Evolutionary conservation across 1,139 yeast species (phyloP), one percentile per base, ranked within the genome.

Genomic region (Nakaseomyces sp.): DNA sequence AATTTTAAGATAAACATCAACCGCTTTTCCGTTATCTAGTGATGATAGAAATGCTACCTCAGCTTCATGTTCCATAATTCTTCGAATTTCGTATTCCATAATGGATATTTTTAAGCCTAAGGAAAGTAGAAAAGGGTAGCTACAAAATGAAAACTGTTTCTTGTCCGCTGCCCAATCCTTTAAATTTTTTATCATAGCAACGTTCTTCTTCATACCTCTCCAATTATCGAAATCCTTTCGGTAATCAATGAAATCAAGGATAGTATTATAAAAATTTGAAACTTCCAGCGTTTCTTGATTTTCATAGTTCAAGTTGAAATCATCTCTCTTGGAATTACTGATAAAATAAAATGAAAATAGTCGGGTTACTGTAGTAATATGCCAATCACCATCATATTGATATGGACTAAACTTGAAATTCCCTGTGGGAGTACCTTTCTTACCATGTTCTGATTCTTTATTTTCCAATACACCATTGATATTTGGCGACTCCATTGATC

Each of bases 11-110:
- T 80, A 76, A 5, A 88, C 81, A 53, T 82, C 86, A 33, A 80
- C 65, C 0, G 76, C 76, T 19, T 72, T 70, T 45, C 79, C 69
- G 44, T 76, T 73, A 53, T 82, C 86, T 26, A 87, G 59, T 0
- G 95, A 81, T 44, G 74, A 77, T 40, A 88, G 74, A 54, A 88
- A 87, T 0, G 96, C 95, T 57, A 86, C 93, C 55, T 87, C 95
- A 0, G 95, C 96, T 57, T 82, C 81, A 45, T 83, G 67, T 54
- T 84, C 94, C 95, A 89, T 87, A 46, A 79, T 83, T 35, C 85
- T 66, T 47, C 79, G 74, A 0, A 94, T 88, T 57, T 88, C 96
- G 60, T 84, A 79, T 54, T 86, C 95, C 52, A 91, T 65, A 3
- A 89, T 77, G 0, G 81, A 71, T 2, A 88, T 83, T 61, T 91